Conservation (phyloP, 371 early-diverging fungal genomes). For the Chytridiales sp. region DNA sequence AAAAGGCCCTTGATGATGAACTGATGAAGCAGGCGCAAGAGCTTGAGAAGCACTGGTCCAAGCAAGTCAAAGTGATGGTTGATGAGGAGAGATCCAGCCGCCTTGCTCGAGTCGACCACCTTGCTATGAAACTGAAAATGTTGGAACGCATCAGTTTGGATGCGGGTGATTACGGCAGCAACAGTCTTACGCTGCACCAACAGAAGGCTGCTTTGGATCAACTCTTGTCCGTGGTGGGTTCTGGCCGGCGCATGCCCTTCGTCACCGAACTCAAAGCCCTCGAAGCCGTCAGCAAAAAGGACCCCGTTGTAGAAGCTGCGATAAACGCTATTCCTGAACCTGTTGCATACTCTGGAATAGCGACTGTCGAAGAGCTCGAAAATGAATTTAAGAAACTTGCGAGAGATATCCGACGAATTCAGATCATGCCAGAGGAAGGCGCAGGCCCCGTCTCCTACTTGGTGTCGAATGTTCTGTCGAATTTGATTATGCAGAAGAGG, state of each 20-base stretch:
- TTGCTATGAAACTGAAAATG: slow-evolving; percentile 69
- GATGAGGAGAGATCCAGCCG: slow-evolving; percentile 90
- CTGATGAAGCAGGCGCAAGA: slow-evolving; percentile 44
- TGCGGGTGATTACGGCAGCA: slow-evolving; percentile 60
- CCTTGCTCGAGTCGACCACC: slow-evolving; percentile 78
- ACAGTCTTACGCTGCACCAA: slow-evolving; percentile 16
- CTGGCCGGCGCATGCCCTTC: slow-evolving; percentile 15
- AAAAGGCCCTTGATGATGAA: slow-evolving; percentile 35
- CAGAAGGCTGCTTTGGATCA: slow-evolving; percentile 6
- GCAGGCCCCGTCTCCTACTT: slow-evolving; percentile 83
- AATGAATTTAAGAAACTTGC: slow-evolving; percentile 72
- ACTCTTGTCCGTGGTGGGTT: slow-evolving; percentile 17
- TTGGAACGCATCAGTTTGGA: slow-evolving; percentile 66
- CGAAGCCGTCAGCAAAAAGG: slow-evolving; percentile 26
- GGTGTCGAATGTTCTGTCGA: slow-evolving; percentile 71
- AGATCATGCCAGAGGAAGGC: slow-evolving; percentile 84
- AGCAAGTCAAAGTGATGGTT: slow-evolving; percentile 74
- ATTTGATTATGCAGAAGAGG: slow-evolving; percentile 78
- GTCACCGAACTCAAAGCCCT: slow-evolving; percentile 28
- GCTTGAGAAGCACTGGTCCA: slow-evolving; percentile 54
- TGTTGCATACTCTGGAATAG: slow-evolving; percentile 65
- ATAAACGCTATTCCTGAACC: slow-evolving; percentile 61
- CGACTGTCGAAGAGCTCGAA: slow-evolving; percentile 68
- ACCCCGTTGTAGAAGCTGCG: slow-evolving; percentile 67
- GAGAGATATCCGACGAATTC: slow-evolving; percentile 72